Evolutionary conservation across 2,329 filamentous ascomycete species (phyloP).

Genomic region (Sclerotinia spermophila): DNA sequence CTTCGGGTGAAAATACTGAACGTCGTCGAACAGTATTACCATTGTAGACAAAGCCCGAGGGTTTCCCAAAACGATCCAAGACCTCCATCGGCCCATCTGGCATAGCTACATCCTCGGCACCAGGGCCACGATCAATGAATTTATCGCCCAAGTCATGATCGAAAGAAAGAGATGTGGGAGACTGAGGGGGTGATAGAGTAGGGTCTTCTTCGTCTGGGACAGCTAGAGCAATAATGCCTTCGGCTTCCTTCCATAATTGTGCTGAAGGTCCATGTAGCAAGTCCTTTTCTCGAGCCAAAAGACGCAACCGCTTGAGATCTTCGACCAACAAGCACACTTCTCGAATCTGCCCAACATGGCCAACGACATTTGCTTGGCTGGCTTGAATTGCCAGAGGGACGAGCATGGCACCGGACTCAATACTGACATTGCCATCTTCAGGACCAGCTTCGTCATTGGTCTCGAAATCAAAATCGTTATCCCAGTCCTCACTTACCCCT

Average conservation of each 20-base stretch:
- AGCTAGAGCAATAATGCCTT: slow-evolving; percentile 83
- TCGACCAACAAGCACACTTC: slow-evolving; percentile 80
- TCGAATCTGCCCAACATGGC: slow-evolving; percentile 77
- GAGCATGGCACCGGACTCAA: slow-evolving; percentile 52
- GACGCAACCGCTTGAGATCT: slow-evolving; percentile 73
- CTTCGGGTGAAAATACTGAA: slow-evolving; percentile 62
- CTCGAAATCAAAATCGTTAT: slow-evolving; percentile 79
- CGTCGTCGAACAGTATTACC: slow-evolving; percentile 50
- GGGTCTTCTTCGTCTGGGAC: slow-evolving; percentile 60
- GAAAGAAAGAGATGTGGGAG: slow-evolving; percentile 42
- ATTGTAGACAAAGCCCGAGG: slow-evolving; percentile 44
- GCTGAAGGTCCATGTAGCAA: slow-evolving; percentile 58
- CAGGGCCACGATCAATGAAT: slow-evolving; percentile 42
- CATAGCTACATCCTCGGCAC: slow-evolving; percentile 43
- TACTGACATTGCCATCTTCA: slow-evolving; percentile 41
- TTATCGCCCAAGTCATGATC: slow-evolving; percentile 43
- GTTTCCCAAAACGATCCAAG: slow-evolving; percentile 27
- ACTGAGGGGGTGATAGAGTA: slow-evolving; percentile 32
- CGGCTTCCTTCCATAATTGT: slow-evolving; percentile 72
- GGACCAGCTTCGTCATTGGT: slow-evolving; percentile 38
- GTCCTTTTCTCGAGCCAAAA: slow-evolving; percentile 64
- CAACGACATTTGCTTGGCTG: slow-evolving; percentile 75
- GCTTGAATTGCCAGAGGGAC: slow-evolving; percentile 78
- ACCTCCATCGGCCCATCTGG: slow-evolving; percentile 48
- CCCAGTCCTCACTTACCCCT: slow-evolving; percentile 81